Evolutionary conservation across 2,329 filamentous ascomycete genomes (phyloP).

Genomic region (Arthrobotrys sinensis): DNA sequence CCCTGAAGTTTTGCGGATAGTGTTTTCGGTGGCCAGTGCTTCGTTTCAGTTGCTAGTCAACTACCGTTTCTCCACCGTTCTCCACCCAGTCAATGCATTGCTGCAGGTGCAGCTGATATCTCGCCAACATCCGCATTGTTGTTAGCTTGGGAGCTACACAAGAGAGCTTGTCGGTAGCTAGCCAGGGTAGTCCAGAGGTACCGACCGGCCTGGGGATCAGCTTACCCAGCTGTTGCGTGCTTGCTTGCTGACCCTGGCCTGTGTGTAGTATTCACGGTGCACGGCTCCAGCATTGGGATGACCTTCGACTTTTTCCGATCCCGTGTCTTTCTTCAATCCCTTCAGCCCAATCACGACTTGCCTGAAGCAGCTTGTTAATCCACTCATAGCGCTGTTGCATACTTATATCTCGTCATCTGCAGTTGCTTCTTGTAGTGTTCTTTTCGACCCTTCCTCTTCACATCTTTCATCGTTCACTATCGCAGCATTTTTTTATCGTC

Average conservation of each 20-base stretch:
- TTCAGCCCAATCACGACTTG: conserved; percentile 39
- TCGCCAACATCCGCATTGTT: conserved; percentile 31
- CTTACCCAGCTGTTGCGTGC: conserved; percentile 37
- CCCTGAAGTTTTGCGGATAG: background rate
- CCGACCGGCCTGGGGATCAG: background rate
- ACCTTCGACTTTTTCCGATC: conserved; percentile 35
- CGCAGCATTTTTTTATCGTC: background rate
- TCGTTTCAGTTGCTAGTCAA: background rate
- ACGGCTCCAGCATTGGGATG: conserved; percentile 22
- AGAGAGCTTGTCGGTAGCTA: background rate
- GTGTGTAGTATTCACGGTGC: conserved; percentile 25
- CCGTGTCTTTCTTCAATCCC: conserved; percentile 11
- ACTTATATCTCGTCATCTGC: conserved; percentile 19
- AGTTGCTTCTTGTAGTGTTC: conserved; percentile 3
- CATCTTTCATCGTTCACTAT: conserved; percentile 3
- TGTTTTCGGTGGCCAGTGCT: conserved; percentile 9
- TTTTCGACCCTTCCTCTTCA: conserved; percentile 20
- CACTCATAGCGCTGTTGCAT: conserved; percentile 11
- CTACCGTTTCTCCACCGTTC: background rate
- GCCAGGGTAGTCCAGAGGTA: conserved; percentile 8
- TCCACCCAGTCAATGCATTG: conserved; percentile 2
- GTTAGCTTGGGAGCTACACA: conserved; percentile 19
- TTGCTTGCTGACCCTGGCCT: conserved; percentile 40
- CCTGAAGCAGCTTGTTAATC: conserved; percentile 39
- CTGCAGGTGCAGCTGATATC: conserved; percentile 20